A percentile compares a stretch with the other conserved stretches of the same genome.
These are phyloP conservation scores for Candida awuae DNA, from an alignment of 805 yeast genomes.

Conservation along the genomic window DNA sequence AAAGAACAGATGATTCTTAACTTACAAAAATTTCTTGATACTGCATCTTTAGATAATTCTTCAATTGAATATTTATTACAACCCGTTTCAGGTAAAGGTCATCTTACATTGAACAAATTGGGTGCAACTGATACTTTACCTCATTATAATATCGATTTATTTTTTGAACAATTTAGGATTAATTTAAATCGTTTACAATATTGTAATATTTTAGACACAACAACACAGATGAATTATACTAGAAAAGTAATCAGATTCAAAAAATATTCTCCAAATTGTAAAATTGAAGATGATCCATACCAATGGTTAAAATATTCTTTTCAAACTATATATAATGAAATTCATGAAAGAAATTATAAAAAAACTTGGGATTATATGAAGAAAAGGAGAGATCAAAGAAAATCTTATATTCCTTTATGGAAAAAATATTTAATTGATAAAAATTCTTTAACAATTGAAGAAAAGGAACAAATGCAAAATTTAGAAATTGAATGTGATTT, in stretches of 20 bases:
- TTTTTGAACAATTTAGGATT: conserved; percentile 84
- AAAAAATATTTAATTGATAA: conserved; percentile 39
- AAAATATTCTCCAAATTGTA: conserved; percentile 54
- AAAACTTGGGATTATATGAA: conserved; percentile 88
- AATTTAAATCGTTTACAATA: conserved; percentile 82
- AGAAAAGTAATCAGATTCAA: conserved; percentile 69
- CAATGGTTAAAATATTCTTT: conserved; percentile 84
- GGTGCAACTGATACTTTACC: conserved; percentile 65
- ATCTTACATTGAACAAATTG: conserved; percentile 66
- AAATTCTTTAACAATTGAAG: conserved; percentile 24
- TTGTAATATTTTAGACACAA: conserved; percentile 68
- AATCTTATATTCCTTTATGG: conserved; percentile 61
- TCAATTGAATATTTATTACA: conserved; percentile 52
- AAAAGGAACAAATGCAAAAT: conserved; percentile 34
- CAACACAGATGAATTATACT: conserved; percentile 74
- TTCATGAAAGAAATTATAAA: conserved; percentile 68
- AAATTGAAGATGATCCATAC: conserved; percentile 53
- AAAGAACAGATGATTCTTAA: conserved; percentile 39
- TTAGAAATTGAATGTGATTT: conserved; percentile 55
- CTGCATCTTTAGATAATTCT: conserved; percentile 19
- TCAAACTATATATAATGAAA: conserved; percentile 63
- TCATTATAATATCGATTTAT: conserved; percentile 64
- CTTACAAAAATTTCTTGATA: conserved; percentile 39
- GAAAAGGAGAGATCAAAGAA: conserved; percentile 64
- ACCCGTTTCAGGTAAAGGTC: conserved; percentile 88